phyloP scores from a whole-genome alignment of 1,139 yeast genomes.

The Meyerozyma smithsonii region DNA sequence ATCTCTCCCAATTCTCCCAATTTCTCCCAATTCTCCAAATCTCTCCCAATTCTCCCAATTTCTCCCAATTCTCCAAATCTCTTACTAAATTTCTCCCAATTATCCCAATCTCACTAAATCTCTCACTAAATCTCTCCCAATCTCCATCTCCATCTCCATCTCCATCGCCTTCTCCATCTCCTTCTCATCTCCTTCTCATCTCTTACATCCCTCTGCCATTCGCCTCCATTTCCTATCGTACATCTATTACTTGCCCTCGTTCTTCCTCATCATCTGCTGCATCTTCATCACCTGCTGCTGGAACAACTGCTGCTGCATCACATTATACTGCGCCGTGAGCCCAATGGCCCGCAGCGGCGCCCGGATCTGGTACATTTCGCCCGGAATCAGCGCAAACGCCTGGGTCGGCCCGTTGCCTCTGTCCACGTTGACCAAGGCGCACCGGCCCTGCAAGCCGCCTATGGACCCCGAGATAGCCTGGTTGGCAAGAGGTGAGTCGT shows the following conservation, averaged over 20 bases:
- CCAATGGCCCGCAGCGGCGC: constrained; percentile 54
- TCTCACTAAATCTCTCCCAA: too few relatives aligned
- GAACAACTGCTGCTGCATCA: constrained; percentile 43
- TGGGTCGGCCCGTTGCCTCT: constrained; percentile 34
- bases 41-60: too few relatives aligned
- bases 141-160: too few relatives aligned
- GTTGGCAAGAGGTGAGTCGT: constrained; percentile 42
- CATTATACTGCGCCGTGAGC: constrained; percentile 41
- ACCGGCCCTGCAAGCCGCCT: constrained; percentile 73
- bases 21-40: too few relatives aligned
- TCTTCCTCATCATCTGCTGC: constrained; percentile 27
- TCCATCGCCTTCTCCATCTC: too few relatives aligned
- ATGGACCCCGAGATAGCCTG: constrained; percentile 52
- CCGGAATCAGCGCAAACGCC: constrained; percentile 50
- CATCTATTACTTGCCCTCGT: neutral
- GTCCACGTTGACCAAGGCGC: constrained; percentile 70
- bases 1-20: too few relatives aligned
- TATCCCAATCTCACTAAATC: too few relatives aligned
- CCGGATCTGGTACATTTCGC: constrained; percentile 53
- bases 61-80: too few relatives aligned
- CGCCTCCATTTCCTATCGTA: neutral
- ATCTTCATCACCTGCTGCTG: constrained; percentile 46
- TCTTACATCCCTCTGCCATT: too few relatives aligned
- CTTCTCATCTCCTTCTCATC: too few relatives aligned
- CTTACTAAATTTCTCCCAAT: too few relatives aligned